Percentiles rank a stretch among this genome's conserved stretches.
phyloP scores from a whole-genome alignment of 2,329 filamentous ascomycete genomes.

The Cryphonectria parasitica region DNA sequence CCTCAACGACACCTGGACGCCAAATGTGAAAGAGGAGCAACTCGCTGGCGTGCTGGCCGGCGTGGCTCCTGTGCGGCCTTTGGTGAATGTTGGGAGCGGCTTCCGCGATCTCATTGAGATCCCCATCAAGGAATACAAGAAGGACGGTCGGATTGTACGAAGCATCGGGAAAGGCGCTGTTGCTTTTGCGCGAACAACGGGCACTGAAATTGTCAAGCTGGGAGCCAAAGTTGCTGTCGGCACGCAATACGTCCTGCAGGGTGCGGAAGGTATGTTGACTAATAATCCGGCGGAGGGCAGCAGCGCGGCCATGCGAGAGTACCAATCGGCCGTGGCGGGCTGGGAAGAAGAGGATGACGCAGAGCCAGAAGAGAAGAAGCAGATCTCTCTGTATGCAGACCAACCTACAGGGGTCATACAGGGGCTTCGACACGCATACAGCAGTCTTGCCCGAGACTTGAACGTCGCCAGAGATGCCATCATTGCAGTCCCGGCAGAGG shows the following conservation, averaged over 20 bases:
- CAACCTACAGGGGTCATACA: slow-evolving; percentile 89
- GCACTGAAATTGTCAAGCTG: slow-evolving; percentile 89
- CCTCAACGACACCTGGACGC: slow-evolving; percentile 95
- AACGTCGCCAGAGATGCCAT: slow-evolving; percentile 86
- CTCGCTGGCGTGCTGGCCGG: slow-evolving; percentile 87
- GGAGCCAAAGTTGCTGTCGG: slow-evolving; percentile 94
- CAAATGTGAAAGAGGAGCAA: slow-evolving; percentile 87
- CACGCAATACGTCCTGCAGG: slow-evolving; percentile 89
- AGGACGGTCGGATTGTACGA: slow-evolving; percentile 89
- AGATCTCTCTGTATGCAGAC: slow-evolving; percentile 90
- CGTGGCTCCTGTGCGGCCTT: slow-evolving; percentile 82
- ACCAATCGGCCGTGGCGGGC: slow-evolving; percentile 27
- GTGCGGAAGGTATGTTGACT: slow-evolving; percentile 78
- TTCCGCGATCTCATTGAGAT: slow-evolving; percentile 86
- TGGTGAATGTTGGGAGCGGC: slow-evolving; percentile 89
- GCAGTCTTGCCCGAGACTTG: slow-evolving; percentile 84
- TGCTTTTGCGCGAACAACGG: slow-evolving; percentile 90
- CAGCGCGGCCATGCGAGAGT: slow-evolving; percentile 29
- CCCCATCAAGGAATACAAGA: slow-evolving; percentile 89
- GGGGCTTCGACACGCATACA: slow-evolving; percentile 81
- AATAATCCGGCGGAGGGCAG: slow-evolving; percentile 44
- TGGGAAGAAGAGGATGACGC: slow-evolving; percentile 59
- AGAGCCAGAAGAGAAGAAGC: slow-evolving; percentile 72
- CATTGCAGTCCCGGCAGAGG: slow-evolving; percentile 89
- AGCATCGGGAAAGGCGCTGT: slow-evolving; percentile 89